Conservation (phyloP, 345 rosid species). For the Triadica sebifera region DNA sequence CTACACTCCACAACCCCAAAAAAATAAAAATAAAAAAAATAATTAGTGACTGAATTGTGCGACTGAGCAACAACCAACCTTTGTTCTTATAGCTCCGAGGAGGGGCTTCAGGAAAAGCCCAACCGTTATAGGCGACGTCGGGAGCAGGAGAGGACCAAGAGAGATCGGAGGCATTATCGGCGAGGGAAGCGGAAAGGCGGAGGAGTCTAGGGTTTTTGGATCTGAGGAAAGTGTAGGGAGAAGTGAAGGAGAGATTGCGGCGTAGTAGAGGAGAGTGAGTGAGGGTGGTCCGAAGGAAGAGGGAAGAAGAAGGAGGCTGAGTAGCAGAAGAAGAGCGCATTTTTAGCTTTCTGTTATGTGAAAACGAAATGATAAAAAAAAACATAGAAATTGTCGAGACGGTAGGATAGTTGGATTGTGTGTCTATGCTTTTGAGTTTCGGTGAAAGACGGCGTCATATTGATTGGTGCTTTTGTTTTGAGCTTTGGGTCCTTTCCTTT, state of each 20-base stretch:
- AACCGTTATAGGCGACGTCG: slow-evolving; percentile 46
- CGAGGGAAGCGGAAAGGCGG: slow-evolving; percentile 43
- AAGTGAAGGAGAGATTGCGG: slow-evolving; percentile 29
- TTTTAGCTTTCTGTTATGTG: neutral
- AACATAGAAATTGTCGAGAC: no score
- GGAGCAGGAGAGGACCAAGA: slow-evolving; percentile 52
- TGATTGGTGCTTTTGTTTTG: no score
- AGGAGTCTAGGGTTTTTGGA: slow-evolving; percentile 31
- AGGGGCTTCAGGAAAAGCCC: slow-evolving; percentile 54
- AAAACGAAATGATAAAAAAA: neutral
- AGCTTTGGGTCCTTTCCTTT: no score
- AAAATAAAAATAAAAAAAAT: neutral
- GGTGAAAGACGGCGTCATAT: no score
- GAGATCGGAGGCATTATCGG: slow-evolving; percentile 29
- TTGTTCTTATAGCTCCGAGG: slow-evolving; percentile 24
- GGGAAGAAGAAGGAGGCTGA: slow-evolving; percentile 15
- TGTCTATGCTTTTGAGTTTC: no score
- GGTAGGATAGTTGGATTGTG: no score
- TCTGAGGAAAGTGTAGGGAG: slow-evolving; percentile 20
- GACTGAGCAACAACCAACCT: slow-evolving; percentile 28
- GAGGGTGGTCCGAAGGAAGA: slow-evolving; percentile 25
- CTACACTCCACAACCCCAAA: slow-evolving; percentile 32
- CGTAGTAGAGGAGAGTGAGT: slow-evolving; percentile 29
- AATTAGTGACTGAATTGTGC: neutral
- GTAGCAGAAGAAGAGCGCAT: slow-evolving; percentile 42